Evolutionary conservation across 108 stramenopile species (phyloP), one percentile per base, ranked within the genome.

Genomic region (Nitzschia sp.): DNA sequence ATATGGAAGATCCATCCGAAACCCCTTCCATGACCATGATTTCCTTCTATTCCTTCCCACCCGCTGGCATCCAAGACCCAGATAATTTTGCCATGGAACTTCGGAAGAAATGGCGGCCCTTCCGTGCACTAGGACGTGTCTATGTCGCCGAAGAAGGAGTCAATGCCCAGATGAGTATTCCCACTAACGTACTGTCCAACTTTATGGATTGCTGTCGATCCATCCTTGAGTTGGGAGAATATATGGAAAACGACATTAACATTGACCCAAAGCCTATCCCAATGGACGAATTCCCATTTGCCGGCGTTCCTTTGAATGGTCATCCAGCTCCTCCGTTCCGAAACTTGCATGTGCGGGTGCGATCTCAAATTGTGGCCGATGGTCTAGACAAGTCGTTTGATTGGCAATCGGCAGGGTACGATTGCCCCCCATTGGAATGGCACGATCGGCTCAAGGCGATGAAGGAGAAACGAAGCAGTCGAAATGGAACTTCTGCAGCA

Each of bases 121-220:
- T 97, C 63, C 75, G 83, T 40, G 92, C 91, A 12, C 76, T 95
- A 19, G 97, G 97, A 42, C 65, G 97, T 51, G 80, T 97, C 8
- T 98, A 98, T 69, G 95, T 97, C 20, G 97, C 97, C 17, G 53
- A 70, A 6, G 97, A 98, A 69, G 97, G 97, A 10, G 74, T 96
- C 59, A 98, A 98, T 86, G 97, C 97, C 10, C 97, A 98, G 90
- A 97, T 98, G 96, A 83, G 92, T 41, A 81, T 97, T 24, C 96
- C 97, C 3, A 90, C 92, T 26, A 91, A 86, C 63, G 93, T 94
- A 3, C 63, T 86, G 65, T 41, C 66, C n/a, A 76, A 84, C 41
- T 85, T 85, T 71, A 75, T 69, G 42, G 71, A 76, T 22, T 85
- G 84, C 57, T 89, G 87, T 67, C 59, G 65, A 41, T 61, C 69